These are phyloP conservation scores for Cladosporium austrohemisphaericum DNA, from an alignment of 2,329 filamentous ascomycete species.

Conservation along the genomic window DNA sequence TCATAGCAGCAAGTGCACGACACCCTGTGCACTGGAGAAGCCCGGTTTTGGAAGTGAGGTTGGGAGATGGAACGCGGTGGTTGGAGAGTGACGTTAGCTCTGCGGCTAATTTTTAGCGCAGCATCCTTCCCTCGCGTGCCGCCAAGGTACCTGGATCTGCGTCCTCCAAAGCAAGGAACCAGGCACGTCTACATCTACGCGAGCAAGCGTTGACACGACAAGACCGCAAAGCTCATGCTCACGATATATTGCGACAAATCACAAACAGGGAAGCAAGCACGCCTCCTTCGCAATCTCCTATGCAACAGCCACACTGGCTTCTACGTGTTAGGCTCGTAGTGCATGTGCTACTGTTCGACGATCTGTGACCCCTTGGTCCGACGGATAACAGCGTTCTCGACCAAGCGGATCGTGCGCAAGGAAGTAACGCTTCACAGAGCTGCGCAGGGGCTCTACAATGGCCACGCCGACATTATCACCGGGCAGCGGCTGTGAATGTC, in stretches of 20 bases:
- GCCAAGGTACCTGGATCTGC: slow-evolving; percentile 9
- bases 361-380: slow-evolving; percentile 10
- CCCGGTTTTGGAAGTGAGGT: slow-evolving; percentile 11
- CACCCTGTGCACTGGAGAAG: slow-evolving; percentile 4
- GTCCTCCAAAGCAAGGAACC: slow-evolving; percentile 12
- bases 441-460: neutral
- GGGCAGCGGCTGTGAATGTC: too few relatives aligned
- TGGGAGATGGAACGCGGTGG: slow-evolving; percentile 10
- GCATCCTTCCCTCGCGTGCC: slow-evolving; percentile 3
- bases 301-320: slow-evolving; percentile 6
- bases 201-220: slow-evolving; percentile 3
- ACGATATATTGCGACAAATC: neutral
- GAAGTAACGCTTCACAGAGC: slow-evolving; percentile 8
- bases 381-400: slow-evolving; percentile 10
- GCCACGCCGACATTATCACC: neutral
- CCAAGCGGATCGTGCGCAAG: slow-evolving; percentile 3
- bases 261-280: neutral
- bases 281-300: slow-evolving; percentile 1
- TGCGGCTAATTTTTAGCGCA: slow-evolving; percentile 12
- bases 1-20: neutral
- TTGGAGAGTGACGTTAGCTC: slow-evolving; percentile 10
- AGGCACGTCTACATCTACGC: slow-evolving; percentile 1
- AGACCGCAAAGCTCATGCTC: neutral
- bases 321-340: neutral
- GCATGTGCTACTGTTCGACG: neutral